A percentile compares a stretch with the other conserved stretches of the same genome.
Conservation (phyloP, 768 basidiomycete genomes). For the Panus rudis region DNA sequence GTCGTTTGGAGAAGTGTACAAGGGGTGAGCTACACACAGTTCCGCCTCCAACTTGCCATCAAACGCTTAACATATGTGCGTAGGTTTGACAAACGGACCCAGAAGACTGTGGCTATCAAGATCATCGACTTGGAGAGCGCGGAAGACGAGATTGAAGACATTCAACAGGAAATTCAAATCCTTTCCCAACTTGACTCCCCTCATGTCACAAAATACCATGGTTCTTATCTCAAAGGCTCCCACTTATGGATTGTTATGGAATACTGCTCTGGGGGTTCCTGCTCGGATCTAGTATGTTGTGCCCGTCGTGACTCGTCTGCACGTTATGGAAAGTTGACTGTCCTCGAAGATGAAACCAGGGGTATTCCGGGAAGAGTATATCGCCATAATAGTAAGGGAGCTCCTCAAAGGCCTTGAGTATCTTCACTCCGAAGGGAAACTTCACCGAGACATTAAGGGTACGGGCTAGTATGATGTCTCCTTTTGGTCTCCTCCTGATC, state of each 20-base stretch:
- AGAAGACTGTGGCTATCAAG: conserved; percentile 98
- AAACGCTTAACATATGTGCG: conserved; percentile 7
- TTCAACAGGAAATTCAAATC: conserved; percentile 98
- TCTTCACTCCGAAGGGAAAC: conserved; percentile 90
- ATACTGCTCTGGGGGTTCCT: conserved; percentile 98
- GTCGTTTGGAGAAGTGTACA: conserved; percentile 99
- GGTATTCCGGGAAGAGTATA: conserved; percentile 96
- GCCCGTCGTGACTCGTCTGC: conserved; percentile 10
- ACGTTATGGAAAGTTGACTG: background rate
- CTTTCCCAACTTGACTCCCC: conserved; percentile 93
- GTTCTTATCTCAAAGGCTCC: conserved; percentile 91
- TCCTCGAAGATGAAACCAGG: conserved; percentile 89
- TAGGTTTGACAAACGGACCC: conserved; percentile 92
- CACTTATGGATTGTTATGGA: conserved; percentile 99
- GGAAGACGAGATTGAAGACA: conserved; percentile 99
- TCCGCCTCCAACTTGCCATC: conserved; percentile 2
- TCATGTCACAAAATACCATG: conserved; percentile 97
- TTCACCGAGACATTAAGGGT: conserved; percentile 99
- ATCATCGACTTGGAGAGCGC: conserved; percentile 99
- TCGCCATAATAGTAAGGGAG: conserved; percentile 93
- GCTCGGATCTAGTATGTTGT: conserved; percentile 80
- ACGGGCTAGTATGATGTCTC: conserved; percentile 10
- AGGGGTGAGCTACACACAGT: conserved; percentile 55
- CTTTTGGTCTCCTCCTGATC: background rate
- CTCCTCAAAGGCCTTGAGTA: conserved; percentile 90